Evolutionary conservation across 331 rosid genomes (phyloP), one percentile per base, ranked within the genome.

Genomic region (Stylosanthes scabra): DNA sequence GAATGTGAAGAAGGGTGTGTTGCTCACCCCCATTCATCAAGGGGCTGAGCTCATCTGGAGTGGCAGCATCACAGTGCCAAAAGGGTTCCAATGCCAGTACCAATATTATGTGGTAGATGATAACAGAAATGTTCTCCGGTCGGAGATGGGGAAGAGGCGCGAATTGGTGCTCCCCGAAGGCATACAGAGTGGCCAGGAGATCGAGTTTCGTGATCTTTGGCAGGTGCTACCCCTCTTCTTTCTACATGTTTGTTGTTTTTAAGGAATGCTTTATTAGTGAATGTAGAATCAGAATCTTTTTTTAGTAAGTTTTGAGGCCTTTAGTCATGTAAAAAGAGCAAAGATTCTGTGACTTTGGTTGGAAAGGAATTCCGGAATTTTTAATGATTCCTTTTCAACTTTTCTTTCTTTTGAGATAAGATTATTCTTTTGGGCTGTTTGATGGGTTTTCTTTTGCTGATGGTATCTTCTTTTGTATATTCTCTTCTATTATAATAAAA

Each of bases 121-220:
- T 70, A 78, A 80, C 25, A 83, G 80, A 74, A 85, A 87, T 61
- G 75, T 90, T 46, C 61, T 88, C 56, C 88, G 99, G 78, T 75
- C 82, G 74, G 99, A 94, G 82, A 83, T 87, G 89, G 99, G 97
- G 74, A 88, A 79, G 71, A 87, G 84, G 87, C 92, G 91, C 8
- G 83, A 81, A 66, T 3, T 94, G 75, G 5, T 70, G 5, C 61
- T 94, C 68, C 91, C 91, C 37, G 85, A 82, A 72, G 83, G 88
- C 57, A 76, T 91, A 75, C 87, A 76, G 78, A 84, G 84, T 68
- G 97, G 93, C 11, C 96, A 81, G 67, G 79, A 79, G 72, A 67
- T 94, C 14, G 93, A 87, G 86, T 79, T 89, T 39, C 90, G 76
- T 71, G 99, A 91, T 82, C 93, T 94, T 65, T 94, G 99, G 99